Conservation (phyloP, 2,329 filamentous ascomycete genomes). For the Exophiala spinifera region DNA sequence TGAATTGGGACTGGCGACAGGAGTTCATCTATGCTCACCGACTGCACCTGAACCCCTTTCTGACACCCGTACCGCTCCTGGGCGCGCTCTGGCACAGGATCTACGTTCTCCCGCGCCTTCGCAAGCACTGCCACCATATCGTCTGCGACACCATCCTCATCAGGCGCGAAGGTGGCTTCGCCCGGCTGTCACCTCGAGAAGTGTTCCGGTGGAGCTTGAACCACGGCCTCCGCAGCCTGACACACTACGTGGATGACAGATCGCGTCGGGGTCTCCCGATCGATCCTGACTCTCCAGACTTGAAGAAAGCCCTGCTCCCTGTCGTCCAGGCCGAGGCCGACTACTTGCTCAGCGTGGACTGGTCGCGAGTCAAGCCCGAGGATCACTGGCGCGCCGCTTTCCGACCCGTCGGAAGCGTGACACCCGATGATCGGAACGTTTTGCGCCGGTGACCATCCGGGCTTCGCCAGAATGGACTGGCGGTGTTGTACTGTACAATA, state of each 20-base stretch:
- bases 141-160: conserved; percentile 19
- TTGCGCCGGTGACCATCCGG: neutral
- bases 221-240: conserved; percentile 12
- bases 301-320: conserved; percentile 18
- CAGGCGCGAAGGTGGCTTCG: conserved; percentile 19
- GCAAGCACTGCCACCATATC: conserved; percentile 12
- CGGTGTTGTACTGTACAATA: too few relatives aligned
- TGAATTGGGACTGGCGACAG: neutral
- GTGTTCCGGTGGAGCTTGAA: conserved; percentile 22
- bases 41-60: conserved; percentile 4
- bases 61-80: neutral
- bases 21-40: conserved; percentile 6
- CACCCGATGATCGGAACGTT: neutral
- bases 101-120: conserved; percentile 5
- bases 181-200: conserved; percentile 16
- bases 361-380: conserved; percentile 7
- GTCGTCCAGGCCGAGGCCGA: conserved; percentile 16
- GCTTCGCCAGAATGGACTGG: too few relatives aligned
- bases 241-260: conserved; percentile 7
- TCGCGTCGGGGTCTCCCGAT: conserved; percentile 1
- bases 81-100: conserved; percentile 2
- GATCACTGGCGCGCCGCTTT: conserved; percentile 12
- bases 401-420: neutral
- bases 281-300: conserved; percentile 11
- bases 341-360: conserved; percentile 13